Base-by-base conservation (phyloP, 805 yeast species). In the Cyberlindnera lachancei region DNA sequence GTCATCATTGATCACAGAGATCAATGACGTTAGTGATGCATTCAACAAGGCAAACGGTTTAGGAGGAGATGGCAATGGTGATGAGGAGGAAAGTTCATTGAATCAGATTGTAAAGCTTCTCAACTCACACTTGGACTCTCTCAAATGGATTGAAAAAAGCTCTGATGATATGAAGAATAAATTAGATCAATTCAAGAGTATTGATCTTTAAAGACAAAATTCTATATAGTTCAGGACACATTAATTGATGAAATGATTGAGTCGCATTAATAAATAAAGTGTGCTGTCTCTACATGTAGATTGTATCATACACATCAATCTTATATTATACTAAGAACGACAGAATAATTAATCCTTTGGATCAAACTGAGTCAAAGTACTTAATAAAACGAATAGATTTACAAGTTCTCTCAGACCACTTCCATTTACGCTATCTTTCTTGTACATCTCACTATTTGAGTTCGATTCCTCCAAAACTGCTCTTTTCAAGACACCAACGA, bases 101-200 rank as follows among this genome's bases (percentile, higher is more conserved):
- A 76, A 74, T 44, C 87, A 79, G 52, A 73, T 90, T 40, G 79
- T 92, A 19, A 79, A 76, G 54, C 66, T 92, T 41, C 69, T 92
- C 52, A 88, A 90, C 53, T 75, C 85, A 28, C 97, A 92, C 56
- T 64, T 92, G 56, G 92, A 88, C 40, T 85, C 94, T 41, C 68
- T 92, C 59, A 86, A 79, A 53, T 87, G 88, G 68, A 73, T 92
- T 35, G 95, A 92, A 51, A 70, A 68, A 40, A 73, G 78, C 41
- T 85, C 94, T 32, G 68, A 68, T 14, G 63, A 63, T 16, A 65
- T 92, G 46, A 84, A 80, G 52, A 69, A 71, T 23, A 81, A 84
- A 55, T 55, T 92, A 38, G 72, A 68, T 17, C 46, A 42, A 27
- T 44, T 50, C 27, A 46, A 44, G 33, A 35, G 38, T 13, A 22